A percentile compares a stretch with the other conserved stretches of the same genome.
Evolutionary conservation across 1,284 basidiomycete species (phyloP).

Genomic region (Psilocybe mexicana): DNA sequence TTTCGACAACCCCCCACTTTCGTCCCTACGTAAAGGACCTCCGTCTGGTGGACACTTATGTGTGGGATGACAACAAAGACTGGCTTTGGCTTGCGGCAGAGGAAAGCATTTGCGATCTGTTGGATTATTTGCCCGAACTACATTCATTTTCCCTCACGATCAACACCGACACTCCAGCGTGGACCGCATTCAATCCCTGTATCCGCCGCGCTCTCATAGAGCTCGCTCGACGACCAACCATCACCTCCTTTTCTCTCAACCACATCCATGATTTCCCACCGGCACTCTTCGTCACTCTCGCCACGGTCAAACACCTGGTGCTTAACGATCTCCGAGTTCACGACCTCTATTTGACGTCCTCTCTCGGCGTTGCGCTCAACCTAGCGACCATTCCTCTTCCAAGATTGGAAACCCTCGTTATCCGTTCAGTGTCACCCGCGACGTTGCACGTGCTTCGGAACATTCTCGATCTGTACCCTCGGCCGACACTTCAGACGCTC

Average conservation of each 20-base stretch:
- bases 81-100: constrained; percentile 21
- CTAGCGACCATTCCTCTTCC: constrained; percentile 11
- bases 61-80: constrained; percentile 20
- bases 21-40: constrained; percentile 18
- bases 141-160: constrained; percentile 16
- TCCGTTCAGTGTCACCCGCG: constrained; percentile 10
- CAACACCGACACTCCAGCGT: constrained; percentile 17
- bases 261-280: constrained; percentile 20
- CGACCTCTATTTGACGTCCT: constrained; percentile 7
- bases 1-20: constrained; percentile 10
- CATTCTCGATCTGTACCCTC: constrained; percentile 11
- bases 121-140: constrained; percentile 18
- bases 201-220: constrained; percentile 19
- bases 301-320: constrained; percentile 13
- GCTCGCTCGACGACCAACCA: constrained; percentile 12
- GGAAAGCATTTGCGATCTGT: constrained; percentile 18
- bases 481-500: constrained; percentile 12
- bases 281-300: constrained; percentile 18
- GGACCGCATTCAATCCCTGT: constrained; percentile 15
- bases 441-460: constrained; percentile 14
- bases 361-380: constrained; percentile 13
- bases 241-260: constrained; percentile 12
- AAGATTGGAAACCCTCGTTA: constrained; percentile 10
- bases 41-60: constrained; percentile 22
- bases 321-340: constrained; percentile 19